phyloP scores from a whole-genome alignment of 2,329 filamentous ascomycete species.

The Trichoderma atrobrunneum region DNA sequence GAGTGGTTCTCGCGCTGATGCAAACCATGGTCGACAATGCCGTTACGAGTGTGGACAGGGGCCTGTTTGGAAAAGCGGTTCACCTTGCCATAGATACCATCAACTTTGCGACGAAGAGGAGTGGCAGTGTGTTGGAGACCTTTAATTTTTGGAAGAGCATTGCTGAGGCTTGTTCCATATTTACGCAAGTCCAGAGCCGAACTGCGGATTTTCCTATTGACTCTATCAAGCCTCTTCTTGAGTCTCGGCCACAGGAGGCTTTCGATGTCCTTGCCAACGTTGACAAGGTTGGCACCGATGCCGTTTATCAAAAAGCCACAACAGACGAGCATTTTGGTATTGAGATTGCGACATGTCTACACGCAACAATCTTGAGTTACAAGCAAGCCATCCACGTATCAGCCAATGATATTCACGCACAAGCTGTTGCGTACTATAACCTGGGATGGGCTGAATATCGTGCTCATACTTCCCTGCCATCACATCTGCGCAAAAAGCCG shows the following conservation, averaged over 20 bases:
- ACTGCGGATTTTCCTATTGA: slow-evolving; percentile 60
- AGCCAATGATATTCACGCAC: slow-evolving; percentile 74
- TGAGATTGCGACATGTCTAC: slow-evolving; percentile 58
- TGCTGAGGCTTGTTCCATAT: slow-evolving; percentile 83
- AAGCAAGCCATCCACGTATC: slow-evolving; percentile 79
- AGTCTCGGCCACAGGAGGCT: slow-evolving; percentile 48
- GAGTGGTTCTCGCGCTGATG: slow-evolving; percentile 80
- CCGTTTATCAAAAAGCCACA: slow-evolving; percentile 42
- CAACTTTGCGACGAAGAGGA: slow-evolving; percentile 61
- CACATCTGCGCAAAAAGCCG: slow-evolving; percentile 52
- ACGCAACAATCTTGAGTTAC: slow-evolving; percentile 76
- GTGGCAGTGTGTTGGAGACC: slow-evolving; percentile 59
- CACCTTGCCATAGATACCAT: slow-evolving; percentile 69
- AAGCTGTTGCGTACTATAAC: slow-evolving; percentile 96
- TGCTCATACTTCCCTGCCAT: slow-evolving; percentile 66
- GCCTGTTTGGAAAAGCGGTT: slow-evolving; percentile 79
- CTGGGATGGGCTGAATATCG: slow-evolving; percentile 90
- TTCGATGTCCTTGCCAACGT: slow-evolving; percentile 65
- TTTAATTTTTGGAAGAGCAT: slow-evolving; percentile 97
- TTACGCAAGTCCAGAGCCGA: slow-evolving; percentile 72
- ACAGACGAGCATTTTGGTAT: slow-evolving; percentile 48
- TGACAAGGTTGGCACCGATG: slow-evolving; percentile 57
- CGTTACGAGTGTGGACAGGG: slow-evolving; percentile 72
- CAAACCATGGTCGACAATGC: slow-evolving; percentile 85
- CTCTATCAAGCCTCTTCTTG: slow-evolving; percentile 58